phyloP scores from a whole-genome alignment of 768 basidiomycete genomes.

The Naematelia aurantialba region DNA sequence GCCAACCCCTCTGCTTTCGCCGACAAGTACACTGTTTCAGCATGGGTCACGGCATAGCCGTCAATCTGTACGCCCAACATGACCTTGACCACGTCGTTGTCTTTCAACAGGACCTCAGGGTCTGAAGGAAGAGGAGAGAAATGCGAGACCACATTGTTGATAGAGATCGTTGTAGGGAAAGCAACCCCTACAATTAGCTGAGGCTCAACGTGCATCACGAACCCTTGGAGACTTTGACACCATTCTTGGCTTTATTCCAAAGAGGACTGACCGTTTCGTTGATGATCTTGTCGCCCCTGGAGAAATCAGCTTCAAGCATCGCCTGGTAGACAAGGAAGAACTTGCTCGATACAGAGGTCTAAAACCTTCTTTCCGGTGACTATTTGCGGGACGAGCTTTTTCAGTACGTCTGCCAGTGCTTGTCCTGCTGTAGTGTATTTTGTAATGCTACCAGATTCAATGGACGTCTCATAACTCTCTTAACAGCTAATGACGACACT shows the following conservation, averaged over 20 bases:
- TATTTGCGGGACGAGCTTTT: constrained; percentile 71
- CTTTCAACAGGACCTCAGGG: constrained; percentile 50
- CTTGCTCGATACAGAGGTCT: constrained; percentile 75
- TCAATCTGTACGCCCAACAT: constrained; percentile 97
- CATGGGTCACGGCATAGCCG: constrained; percentile 88
- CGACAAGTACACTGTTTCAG: constrained; percentile 88
- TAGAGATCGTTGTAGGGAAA: constrained; percentile 88
- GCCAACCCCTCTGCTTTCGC: constrained; percentile 73
- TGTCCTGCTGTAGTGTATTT: constrained; percentile 79
- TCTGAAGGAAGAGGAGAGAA: constrained; percentile 91
- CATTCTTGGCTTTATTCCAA: constrained; percentile 87
- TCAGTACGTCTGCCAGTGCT: constrained; percentile 77
- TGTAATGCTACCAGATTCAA: constrained; percentile 43
- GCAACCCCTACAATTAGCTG: constrained; percentile 56
- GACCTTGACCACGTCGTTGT: constrained; percentile 91
- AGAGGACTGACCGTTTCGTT: constrained; percentile 77
- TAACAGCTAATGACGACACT: constrained; percentile 13
- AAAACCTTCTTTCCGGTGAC: constrained; percentile 77
- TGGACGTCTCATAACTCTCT: background rate
- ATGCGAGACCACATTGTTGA: constrained; percentile 93
- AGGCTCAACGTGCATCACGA: constrained; percentile 35
- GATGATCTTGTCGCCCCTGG: constrained; percentile 78
- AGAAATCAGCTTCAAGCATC: background rate
- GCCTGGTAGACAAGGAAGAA: constrained; percentile 7
- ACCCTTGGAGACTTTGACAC: constrained; percentile 85